Conservation (phyloP, 352 stramenopile genomes). For the Phytophthora vignae region DNA sequence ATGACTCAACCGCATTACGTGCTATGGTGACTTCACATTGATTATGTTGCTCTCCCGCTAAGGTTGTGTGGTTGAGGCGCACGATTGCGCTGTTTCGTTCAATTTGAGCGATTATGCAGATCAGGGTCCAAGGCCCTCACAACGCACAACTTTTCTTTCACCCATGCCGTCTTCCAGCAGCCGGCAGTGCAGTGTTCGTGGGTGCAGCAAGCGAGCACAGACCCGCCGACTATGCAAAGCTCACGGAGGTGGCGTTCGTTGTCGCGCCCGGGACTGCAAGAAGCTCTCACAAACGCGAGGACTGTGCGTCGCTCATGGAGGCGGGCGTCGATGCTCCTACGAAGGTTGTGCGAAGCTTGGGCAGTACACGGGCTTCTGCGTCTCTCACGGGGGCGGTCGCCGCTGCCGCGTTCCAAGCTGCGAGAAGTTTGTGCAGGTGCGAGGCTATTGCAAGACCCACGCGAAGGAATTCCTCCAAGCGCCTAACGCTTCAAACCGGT, state of each 20-base stretch:
- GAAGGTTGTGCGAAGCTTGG: slow-evolving; percentile 68
- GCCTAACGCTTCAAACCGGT: neutral
- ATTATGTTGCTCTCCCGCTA: neutral
- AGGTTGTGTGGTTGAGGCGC: neutral
- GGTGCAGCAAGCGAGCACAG: slow-evolving; percentile 77
- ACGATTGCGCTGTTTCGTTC: neutral
- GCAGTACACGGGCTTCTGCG: slow-evolving; percentile 75
- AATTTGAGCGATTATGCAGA: neutral
- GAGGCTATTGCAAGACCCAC: slow-evolving; percentile 78
- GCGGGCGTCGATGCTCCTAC: slow-evolving; percentile 65
- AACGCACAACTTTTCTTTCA: neutral
- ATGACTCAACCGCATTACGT: neutral
- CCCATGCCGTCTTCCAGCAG: slow-evolving; percentile 1
- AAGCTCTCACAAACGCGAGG: slow-evolving; percentile 79
- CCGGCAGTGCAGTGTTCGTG: slow-evolving; percentile 50
- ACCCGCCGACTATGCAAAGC: slow-evolving; percentile 77
- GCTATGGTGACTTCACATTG: neutral
- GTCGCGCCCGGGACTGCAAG: slow-evolving; percentile 62
- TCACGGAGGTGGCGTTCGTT: slow-evolving; percentile 79
- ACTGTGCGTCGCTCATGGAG: slow-evolving; percentile 74
- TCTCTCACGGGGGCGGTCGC: slow-evolving; percentile 69
- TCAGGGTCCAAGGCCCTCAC: neutral
- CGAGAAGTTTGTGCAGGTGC: slow-evolving; percentile 79
- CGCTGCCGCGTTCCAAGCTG: slow-evolving; percentile 67
- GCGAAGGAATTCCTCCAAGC: slow-evolving; percentile 38